Conservation (phyloP, 257 asterid genomes). For the Solanum paucissectum region DNA sequence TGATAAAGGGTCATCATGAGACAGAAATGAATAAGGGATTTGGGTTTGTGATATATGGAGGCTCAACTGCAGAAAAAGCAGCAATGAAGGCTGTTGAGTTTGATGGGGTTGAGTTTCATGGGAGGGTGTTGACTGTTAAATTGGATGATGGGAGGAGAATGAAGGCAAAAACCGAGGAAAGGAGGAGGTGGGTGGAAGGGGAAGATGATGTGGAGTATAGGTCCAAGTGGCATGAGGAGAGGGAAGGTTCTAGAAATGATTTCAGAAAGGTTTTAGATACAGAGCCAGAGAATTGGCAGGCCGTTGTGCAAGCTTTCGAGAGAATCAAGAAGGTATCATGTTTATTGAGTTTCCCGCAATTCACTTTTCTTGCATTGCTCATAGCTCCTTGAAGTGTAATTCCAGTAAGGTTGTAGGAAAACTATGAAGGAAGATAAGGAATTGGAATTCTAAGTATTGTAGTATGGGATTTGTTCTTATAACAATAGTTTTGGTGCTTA, state of each 20-base stretch:
- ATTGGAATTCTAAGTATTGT: not conserved
- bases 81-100: slow-evolving; percentile 94
- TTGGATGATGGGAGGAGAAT: slow-evolving; percentile 81
- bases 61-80: slow-evolving; percentile 61
- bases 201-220: slow-evolving; percentile 33
- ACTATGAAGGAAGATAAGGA: not conserved
- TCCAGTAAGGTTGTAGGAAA: not conserved
- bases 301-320: slow-evolving; percentile 75
- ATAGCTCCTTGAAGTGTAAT: not conserved
- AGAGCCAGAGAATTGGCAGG: slow-evolving; percentile 92
- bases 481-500: not conserved
- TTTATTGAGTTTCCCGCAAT: not conserved
- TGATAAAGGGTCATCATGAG: slow-evolving; percentile 75
- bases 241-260: slow-evolving; percentile 65
- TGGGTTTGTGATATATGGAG: slow-evolving; percentile 81
- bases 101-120: slow-evolving; percentile 95
- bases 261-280: slow-evolving; percentile 69
- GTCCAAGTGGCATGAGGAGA: slow-evolving; percentile 89
- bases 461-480: not conserved
- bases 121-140: slow-evolving; percentile 77
- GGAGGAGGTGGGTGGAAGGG: slow-evolving; percentile 52
- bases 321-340: slow-evolving; percentile 72
- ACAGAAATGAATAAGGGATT: slow-evolving; percentile 84
- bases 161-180: slow-evolving; percentile 33
- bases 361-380: not conserved